Base-by-base conservation (phyloP, 805 yeast species). In the Metschnikowia amazonensis region DNA sequence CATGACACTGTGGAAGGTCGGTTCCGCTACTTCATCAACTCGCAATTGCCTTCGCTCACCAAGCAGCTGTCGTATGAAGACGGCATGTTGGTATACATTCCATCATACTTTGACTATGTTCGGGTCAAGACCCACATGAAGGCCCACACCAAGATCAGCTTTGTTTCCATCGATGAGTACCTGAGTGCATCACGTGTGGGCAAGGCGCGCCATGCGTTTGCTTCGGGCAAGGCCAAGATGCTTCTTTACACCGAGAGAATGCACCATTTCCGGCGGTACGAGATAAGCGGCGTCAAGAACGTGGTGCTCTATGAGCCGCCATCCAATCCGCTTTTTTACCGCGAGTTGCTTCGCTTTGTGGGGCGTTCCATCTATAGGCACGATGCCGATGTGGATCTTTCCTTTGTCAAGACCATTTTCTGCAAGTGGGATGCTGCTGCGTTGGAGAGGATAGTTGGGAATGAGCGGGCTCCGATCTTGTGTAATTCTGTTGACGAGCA, bases 181-280 rank as follows among this genome's bases (percentile, higher is more conserved):
- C 76, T 95, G 2, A 65, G 79, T 1, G 85, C 80, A 51, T 72
- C 85, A n/a, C 83, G 85, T 46, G 62, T 88, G 28, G 79, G 89
- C 1, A 74, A 88, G 39, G 79, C 82, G 16, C 75, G 98, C 53
- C 76, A 87, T 6, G 67, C 75, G 31, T 94, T 94, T 60, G 79
- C 76, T 27, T 74, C 79, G 34, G 77, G 77, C 2, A 75, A 82
- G 45, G 68, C 72, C 25, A 83, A 86, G 57, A 75, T 92, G 23
- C 62, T 94, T 69, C 66, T 94, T n/a, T 92, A 92, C 65, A 87
- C 97, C 0, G 98, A 92, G 59, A 83, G 99, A 74, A 70, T 92
- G 61, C 98, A 94, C 64, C 94, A 88, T 60, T 94, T 82, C 70
- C 80, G 96, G 52, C 76, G 98, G 43, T 90, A 78, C 63, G 90